Conservation (phyloP, 2,329 filamentous ascomycete genomes). For the Hypomyces perniciosus region DNA sequence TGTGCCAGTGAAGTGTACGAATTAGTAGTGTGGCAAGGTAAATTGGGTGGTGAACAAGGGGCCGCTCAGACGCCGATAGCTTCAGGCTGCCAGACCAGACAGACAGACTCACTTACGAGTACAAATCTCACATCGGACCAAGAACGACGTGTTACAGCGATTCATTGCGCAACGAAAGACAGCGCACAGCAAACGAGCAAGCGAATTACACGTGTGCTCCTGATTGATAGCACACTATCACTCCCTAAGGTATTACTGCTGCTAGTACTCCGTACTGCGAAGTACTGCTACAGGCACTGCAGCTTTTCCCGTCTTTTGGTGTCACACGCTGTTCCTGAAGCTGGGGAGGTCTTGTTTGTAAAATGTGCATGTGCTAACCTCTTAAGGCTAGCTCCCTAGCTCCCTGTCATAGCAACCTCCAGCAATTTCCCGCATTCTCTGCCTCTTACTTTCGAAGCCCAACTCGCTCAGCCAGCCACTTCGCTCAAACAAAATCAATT, state of each 20-base stretch:
- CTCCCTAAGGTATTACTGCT: not conserved
- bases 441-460: not conserved
- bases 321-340: not conserved
- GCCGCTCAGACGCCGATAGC: no score
- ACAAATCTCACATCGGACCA: no score
- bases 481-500: conserved; percentile 3
- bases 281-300: no score
- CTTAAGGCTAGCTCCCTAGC: conserved; percentile 17
- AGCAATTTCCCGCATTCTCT: conserved; percentile 34
- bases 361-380: conserved; percentile 11
- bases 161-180: not conserved
- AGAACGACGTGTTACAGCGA: not conserved
- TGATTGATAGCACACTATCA: not conserved
- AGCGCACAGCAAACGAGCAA: not conserved
- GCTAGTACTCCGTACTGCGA: no score
- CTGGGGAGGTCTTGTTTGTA: not conserved
- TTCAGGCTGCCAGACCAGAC: no score
- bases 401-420: conserved; percentile 25
- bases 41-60: no score
- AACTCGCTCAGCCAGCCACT: conserved; percentile 10
- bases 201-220: not conserved
- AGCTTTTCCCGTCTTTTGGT: conserved; percentile 2
- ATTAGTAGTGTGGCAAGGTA: no score
- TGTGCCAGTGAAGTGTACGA: no score
- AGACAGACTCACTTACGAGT: no score